A percentile compares a stretch with the other conserved stretches of the same genome.
These are phyloP conservation scores for Aspergillus intermedius DNA, from an alignment of 2,329 filamentous ascomycete species.

Conservation along the genomic window DNA sequence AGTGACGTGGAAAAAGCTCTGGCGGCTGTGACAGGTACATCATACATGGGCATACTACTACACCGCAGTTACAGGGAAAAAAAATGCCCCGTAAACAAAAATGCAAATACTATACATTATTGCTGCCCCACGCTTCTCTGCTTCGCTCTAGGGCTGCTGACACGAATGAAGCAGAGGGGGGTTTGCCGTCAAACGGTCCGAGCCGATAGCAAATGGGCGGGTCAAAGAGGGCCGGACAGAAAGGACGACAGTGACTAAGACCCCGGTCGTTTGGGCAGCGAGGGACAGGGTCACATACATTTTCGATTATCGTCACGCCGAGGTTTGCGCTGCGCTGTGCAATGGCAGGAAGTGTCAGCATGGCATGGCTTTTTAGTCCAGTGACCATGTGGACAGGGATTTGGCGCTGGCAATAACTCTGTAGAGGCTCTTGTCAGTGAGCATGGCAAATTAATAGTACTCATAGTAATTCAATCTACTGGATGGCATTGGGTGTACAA, in stretches of 20 bases:
- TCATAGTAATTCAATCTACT: no score
- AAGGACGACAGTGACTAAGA: constrained; percentile 12
- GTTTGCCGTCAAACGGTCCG: constrained; percentile 20
- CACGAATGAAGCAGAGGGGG: constrained; percentile 10
- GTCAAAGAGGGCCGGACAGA: constrained; percentile 8
- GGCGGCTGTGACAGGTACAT: constrained; percentile 22
- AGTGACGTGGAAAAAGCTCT: constrained; percentile 27
- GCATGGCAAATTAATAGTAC: no score
- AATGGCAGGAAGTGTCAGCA: neutral
- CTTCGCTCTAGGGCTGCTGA: constrained; percentile 3
- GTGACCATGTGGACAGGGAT: neutral
- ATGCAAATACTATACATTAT: neutral
- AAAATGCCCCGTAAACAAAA: neutral
- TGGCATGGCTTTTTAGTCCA: neutral
- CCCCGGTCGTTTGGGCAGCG: constrained; percentile 25
- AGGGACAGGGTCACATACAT: constrained; percentile 14
- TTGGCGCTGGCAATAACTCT: neutral
- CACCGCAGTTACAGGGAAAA: constrained; percentile 1
- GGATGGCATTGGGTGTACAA: no score
- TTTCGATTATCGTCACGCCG: constrained; percentile 1
- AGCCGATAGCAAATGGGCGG: constrained; percentile 19
- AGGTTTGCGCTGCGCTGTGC: neutral
- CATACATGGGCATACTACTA: neutral
- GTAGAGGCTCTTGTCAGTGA: neutral
- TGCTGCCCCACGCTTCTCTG: constrained; percentile 1